Percentiles rank a stretch among this genome's conserved stretches.
phyloP scores from a whole-genome alignment of 1,284 basidiomycete genomes.

The Neotropicomus parvogracilis region DNA sequence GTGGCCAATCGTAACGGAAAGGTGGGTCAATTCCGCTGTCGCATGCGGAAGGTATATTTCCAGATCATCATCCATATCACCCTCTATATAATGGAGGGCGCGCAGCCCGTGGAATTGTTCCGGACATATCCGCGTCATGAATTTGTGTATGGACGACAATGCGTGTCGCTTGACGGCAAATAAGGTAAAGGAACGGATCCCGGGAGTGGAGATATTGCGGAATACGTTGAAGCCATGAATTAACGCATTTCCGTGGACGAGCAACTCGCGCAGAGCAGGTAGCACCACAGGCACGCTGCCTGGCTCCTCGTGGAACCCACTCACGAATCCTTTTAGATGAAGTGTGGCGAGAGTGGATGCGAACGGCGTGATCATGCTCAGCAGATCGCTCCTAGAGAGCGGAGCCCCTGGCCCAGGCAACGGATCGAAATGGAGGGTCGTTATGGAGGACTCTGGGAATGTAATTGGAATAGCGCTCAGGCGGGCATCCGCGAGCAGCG shows the following conservation, averaged over 20 bases:
- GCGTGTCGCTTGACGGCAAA: constrained; percentile 27
- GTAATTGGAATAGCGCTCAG: constrained; percentile 34
- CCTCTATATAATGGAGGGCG: constrained; percentile 35
- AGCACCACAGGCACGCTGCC: constrained; percentile 32
- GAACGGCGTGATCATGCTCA: constrained; percentile 32
- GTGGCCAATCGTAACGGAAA: constrained; percentile 32
- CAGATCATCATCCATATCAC: constrained; percentile 34
- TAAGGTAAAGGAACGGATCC: constrained; percentile 26
- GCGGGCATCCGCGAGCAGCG: constrained; percentile 28
- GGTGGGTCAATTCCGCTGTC: constrained; percentile 32
- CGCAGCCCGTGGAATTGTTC: constrained; percentile 32
- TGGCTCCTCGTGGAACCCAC: constrained; percentile 34
- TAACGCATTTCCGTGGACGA: constrained; percentile 33
- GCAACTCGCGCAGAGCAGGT: constrained; percentile 28
- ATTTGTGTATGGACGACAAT: constrained; percentile 36
- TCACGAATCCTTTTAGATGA: constrained; percentile 33
- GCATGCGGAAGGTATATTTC: constrained; percentile 33
- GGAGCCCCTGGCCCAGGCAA: constrained; percentile 28
- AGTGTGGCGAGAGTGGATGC: constrained; percentile 30
- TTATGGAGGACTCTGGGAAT: constrained; percentile 26
- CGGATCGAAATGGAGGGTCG: constrained; percentile 31
- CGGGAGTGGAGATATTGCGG: constrained; percentile 35
- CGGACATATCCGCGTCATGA: constrained; percentile 34
- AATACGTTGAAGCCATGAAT: constrained; percentile 34
- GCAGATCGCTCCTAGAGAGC: constrained; percentile 27